A percentile compares a stretch with the other conserved stretches of the same genome.
Conservation (phyloP, 148 eudicot genomes). For the Mesembryanthemum crystallinum region DNA sequence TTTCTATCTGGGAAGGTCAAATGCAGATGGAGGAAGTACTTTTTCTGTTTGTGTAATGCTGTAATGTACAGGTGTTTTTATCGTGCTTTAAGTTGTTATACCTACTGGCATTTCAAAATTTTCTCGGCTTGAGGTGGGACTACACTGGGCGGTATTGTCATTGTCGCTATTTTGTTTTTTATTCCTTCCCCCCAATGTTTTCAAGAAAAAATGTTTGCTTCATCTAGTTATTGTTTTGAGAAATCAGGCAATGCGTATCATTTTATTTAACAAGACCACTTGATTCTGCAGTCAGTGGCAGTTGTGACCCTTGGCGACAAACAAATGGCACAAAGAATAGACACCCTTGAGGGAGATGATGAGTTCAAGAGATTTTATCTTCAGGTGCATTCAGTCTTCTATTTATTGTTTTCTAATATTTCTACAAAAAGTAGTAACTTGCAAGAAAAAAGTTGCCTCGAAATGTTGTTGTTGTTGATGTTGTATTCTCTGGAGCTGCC, state of each 20-base stretch:
- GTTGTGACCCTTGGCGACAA: slow-evolving; percentile 97
- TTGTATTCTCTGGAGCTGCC: background rate
- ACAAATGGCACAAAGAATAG: slow-evolving; percentile 95
- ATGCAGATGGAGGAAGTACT: too few relatives aligned
- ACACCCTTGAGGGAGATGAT: slow-evolving; percentile 80
- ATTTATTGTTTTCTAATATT: background rate
- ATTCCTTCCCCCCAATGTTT: background rate
- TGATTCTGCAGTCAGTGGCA: slow-evolving; percentile 65
- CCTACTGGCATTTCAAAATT: too few relatives aligned
- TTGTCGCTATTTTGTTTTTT: background rate
- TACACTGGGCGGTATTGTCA: too few relatives aligned
- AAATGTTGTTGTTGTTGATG: background rate
- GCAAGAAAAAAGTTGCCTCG: too few relatives aligned
- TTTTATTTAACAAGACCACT: slow-evolving; percentile 3
- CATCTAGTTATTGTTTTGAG: background rate
- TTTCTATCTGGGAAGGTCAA: too few relatives aligned
- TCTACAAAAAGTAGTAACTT: background rate
- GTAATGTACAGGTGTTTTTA: too few relatives aligned
- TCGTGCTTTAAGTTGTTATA: too few relatives aligned
- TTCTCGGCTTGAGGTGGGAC: too few relatives aligned
- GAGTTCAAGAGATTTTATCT: slow-evolving; percentile 92
- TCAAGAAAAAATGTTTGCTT: background rate
- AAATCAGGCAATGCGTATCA: background rate
- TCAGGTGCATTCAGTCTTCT: slow-evolving; percentile 57
- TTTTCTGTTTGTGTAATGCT: too few relatives aligned